phyloP scores from a whole-genome alignment of 2,329 filamentous ascomycete genomes.

The Penicillium occitanis region DNA sequence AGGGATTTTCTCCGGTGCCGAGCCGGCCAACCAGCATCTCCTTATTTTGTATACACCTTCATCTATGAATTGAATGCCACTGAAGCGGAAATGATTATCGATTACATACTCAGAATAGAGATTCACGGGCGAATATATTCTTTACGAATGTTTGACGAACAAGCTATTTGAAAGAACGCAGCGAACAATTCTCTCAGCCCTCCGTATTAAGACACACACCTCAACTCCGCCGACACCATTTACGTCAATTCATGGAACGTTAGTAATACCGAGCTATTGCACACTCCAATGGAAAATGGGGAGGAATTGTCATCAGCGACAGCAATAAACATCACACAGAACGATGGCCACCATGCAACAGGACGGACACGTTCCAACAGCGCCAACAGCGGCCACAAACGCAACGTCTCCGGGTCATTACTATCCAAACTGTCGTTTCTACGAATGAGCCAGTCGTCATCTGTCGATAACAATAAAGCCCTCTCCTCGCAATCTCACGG shows the following conservation, averaged over 20 bases:
- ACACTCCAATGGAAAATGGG: conserved; percentile 38
- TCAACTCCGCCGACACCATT: background rate
- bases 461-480: background rate
- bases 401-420: conserved; percentile 63
- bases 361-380: conserved; percentile 35
- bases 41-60: conserved; percentile 2
- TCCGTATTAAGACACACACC: background rate
- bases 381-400: conserved; percentile 33
- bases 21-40: conserved; percentile 7
- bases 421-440: conserved; percentile 71
- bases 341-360: conserved; percentile 18
- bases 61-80: background rate
- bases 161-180: background rate
- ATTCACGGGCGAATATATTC: background rate
- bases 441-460: conserved; percentile 46
- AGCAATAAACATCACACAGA: conserved; percentile 30
- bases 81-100: background rate
- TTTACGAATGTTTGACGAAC: background rate
- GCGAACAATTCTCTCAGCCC: background rate
- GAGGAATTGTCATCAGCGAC: conserved; percentile 26
- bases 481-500: background rate
- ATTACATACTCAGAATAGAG: background rate
- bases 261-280: background rate
- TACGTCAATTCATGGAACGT: conserved; percentile 1
- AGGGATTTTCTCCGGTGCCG: conserved; percentile 11